Evolutionary conservation across 2,329 filamentous ascomycete species (phyloP).

Genomic region (Thelonectria blattea): DNA sequence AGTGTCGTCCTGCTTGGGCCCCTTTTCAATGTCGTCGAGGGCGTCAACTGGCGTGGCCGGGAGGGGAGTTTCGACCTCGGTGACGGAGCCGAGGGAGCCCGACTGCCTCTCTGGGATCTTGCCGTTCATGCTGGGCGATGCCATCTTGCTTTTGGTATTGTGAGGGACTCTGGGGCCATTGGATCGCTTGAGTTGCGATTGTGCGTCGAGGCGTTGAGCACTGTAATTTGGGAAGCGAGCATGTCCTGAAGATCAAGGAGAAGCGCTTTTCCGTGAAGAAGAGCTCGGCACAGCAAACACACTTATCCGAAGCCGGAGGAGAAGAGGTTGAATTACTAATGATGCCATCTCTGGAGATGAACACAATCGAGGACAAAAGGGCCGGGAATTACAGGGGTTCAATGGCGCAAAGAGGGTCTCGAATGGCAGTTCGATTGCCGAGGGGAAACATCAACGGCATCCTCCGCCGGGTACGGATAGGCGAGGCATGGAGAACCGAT

Average conservation of each 20-base stretch:
- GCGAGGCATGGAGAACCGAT: not conserved
- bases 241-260: not conserved
- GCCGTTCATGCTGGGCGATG: not conserved
- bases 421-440: not conserved
- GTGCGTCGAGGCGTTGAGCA: not conserved
- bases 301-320: not conserved
- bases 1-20: not conserved
- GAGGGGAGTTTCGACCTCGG: not conserved
- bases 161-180: not conserved
- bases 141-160: not conserved
- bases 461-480: too few species aligned
- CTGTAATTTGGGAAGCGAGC: not conserved
- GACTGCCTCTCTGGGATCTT: not conserved
- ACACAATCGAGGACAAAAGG: not conserved
- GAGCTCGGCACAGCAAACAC: not conserved
- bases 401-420: conserved; percentile 13
- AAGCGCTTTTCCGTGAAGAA: not conserved
- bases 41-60: not conserved
- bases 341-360: not conserved
- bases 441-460: not conserved
- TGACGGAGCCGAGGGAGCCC: not conserved
- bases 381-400: conserved; percentile 6
- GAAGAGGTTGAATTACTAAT: conserved; percentile 15
- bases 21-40: conserved; percentile 2
- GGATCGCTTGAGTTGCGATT: not conserved